Conservation (phyloP, 306 rosid genomes). For the Gillenia trifoliata region DNA sequence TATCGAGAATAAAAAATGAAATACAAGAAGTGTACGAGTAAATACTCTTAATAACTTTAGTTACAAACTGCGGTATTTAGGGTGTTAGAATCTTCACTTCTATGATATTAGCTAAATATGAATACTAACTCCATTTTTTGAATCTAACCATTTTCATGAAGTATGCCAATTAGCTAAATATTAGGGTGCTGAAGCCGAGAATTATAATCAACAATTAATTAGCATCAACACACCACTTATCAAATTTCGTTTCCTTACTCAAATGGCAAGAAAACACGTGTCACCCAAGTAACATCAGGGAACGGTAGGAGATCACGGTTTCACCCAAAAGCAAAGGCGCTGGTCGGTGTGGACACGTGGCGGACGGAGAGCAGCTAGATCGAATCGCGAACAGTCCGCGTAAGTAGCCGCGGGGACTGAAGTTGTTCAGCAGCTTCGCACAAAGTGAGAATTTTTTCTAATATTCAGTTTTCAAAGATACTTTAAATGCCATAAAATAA, state of each 20-base stretch:
- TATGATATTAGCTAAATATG: background rate
- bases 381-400: slow-evolving; percentile 35
- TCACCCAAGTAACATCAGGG: background rate
- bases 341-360: slow-evolving; percentile 32
- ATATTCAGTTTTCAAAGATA: too few relatives aligned
- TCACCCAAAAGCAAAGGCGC: background rate
- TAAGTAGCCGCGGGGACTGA: slow-evolving; percentile 28
- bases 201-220: background rate
- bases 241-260: background rate
- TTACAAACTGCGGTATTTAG: too few relatives aligned
- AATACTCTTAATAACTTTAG: too few relatives aligned
- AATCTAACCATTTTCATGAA: background rate
- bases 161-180: background rate
- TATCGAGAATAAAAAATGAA: background rate
- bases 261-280: slow-evolving; percentile 36
- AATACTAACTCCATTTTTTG: background rate
- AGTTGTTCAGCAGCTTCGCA: background rate
- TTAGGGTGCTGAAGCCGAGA: background rate
- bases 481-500: too few relatives aligned
- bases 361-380: slow-evolving; percentile 11
- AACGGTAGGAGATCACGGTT: slow-evolving; percentile 44
- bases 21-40: too few relatives aligned
- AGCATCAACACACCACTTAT: background rate
- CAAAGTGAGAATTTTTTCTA: too few relatives aligned
- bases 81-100: background rate